phyloP scores from a whole-genome alignment of 1,284 basidiomycete genomes.

The Kwoniella shivajii region DNA sequence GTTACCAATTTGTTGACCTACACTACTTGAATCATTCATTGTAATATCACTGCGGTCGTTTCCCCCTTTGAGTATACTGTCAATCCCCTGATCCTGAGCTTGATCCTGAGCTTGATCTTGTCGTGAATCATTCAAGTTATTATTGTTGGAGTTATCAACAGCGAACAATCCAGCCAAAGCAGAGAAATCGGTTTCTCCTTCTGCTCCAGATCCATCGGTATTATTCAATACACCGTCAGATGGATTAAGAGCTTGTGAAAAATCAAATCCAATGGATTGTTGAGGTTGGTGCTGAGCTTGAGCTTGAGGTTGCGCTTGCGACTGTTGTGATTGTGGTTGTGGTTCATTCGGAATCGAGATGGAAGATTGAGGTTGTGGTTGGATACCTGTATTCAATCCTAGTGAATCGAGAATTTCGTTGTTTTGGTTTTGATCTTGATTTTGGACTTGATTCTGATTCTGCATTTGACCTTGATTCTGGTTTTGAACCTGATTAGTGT shows the following conservation, averaged over 20 bases:
- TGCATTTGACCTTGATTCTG: not conserved
- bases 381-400: not conserved
- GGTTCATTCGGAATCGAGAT: not conserved
- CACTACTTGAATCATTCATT: no score
- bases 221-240: no score
- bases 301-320: not conserved
- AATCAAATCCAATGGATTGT: conserved; percentile 10
- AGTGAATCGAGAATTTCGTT: conserved; percentile 12
- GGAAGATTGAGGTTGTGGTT: not conserved
- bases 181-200: conserved; percentile 15
- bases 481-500: not conserved
- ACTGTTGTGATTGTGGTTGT: not conserved
- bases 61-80: not conserved
- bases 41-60: no score
- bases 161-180: conserved; percentile 20
- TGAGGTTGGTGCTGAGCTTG: conserved; percentile 1
- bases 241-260: conserved; percentile 6
- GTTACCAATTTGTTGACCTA: no score
- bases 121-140: no score
- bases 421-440: conserved; percentile 2
- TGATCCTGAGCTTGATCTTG: not conserved
- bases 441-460: no score
- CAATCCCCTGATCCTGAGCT: not conserved
- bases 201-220: not conserved
- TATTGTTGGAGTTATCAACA: no score